phyloP scores from a whole-genome alignment of 2,329 filamentous ascomycete genomes.

The Chaetothyriales sp. region DNA sequence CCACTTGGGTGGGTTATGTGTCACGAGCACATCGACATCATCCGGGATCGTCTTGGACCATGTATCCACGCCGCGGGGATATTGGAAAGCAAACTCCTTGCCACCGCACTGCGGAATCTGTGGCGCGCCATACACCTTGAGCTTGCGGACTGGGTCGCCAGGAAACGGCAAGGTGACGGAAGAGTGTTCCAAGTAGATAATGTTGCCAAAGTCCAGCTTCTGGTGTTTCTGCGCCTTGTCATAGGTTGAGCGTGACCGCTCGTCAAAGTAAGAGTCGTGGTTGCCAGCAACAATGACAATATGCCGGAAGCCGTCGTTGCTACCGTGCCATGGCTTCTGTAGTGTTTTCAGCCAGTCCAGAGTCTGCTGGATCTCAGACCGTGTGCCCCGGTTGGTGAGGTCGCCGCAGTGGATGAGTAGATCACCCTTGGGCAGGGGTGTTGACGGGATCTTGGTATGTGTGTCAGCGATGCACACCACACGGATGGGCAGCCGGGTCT shows the following conservation, averaged over 20 bases:
- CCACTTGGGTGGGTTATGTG: slow-evolving; percentile 61
- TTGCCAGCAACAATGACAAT: slow-evolving; percentile 79
- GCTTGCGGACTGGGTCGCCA: slow-evolving; percentile 33
- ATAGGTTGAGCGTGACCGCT: slow-evolving; percentile 40
- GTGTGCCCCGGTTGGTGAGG: slow-evolving; percentile 57
- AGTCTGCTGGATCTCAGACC: slow-evolving; percentile 61
- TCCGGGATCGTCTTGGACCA: slow-evolving; percentile 58
- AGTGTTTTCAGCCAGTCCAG: slow-evolving; percentile 65
- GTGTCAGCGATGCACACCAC: slow-evolving; percentile 87
- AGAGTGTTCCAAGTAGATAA: slow-evolving; percentile 63
- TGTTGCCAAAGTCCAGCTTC: slow-evolving; percentile 47
- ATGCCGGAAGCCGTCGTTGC: slow-evolving; percentile 47
- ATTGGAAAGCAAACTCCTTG: slow-evolving; percentile 61
- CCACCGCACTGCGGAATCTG: slow-evolving; percentile 66
- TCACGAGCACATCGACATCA: slow-evolving; percentile 63
- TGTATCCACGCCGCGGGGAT: slow-evolving; percentile 47
- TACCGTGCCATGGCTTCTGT: slow-evolving; percentile 15
- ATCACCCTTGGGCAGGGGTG: slow-evolving; percentile 49
- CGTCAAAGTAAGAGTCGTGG: slow-evolving; percentile 76
- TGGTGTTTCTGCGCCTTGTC: slow-evolving; percentile 37
- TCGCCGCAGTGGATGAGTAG: slow-evolving; percentile 84
- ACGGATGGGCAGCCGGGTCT: slow-evolving; percentile 43
- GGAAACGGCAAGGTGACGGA: slow-evolving; percentile 48
- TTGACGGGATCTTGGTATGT: slow-evolving; percentile 45
- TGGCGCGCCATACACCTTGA: slow-evolving; percentile 67